Conservation (phyloP, 495 filamentous ascomycete species). For the Amphirosellinia nigrospora region DNA sequence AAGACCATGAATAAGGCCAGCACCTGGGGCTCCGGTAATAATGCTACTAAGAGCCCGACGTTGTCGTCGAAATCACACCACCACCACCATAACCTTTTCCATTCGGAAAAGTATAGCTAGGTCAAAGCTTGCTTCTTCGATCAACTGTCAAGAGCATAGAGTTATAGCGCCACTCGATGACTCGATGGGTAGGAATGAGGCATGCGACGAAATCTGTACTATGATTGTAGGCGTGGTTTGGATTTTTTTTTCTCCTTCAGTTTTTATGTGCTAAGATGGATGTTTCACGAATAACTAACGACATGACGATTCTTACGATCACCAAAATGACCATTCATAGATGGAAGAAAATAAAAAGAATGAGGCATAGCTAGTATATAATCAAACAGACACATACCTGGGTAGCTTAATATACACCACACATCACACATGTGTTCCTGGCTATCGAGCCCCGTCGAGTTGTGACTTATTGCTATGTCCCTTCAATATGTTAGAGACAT, state of each 20-base stretch:
- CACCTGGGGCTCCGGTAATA: slow-evolving; percentile 48
- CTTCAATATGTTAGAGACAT: neutral
- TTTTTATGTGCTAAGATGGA: neutral
- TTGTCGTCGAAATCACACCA: neutral
- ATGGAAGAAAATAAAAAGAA: slow-evolving; percentile 8
- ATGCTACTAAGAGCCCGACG: neutral
- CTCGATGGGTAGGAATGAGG: neutral
- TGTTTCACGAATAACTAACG: slow-evolving; percentile 12
- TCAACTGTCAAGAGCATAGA: neutral
- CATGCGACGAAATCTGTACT: neutral
- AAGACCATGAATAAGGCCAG: slow-evolving; percentile 57
- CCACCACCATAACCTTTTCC: slow-evolving; percentile 1
- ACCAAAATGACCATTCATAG: slow-evolving; percentile 5
- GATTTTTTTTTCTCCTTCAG: neutral
- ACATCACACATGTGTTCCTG: neutral
- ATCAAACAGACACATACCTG: slow-evolving; percentile 3
- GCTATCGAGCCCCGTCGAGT: neutral
- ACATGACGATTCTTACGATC: slow-evolving; percentile 24
- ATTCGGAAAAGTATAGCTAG: slow-evolving; percentile 6
- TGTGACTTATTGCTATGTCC: neutral
- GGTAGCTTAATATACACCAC: neutral
- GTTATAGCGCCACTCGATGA: neutral
- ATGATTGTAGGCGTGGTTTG: neutral
- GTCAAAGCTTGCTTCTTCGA: neutral
- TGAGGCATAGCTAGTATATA: neutral